A percentile compares a stretch with the other conserved stretches of the same genome.
Evolutionary conservation across 345 rosid species (phyloP).

Genomic region (Arabis hirsuta): DNA sequence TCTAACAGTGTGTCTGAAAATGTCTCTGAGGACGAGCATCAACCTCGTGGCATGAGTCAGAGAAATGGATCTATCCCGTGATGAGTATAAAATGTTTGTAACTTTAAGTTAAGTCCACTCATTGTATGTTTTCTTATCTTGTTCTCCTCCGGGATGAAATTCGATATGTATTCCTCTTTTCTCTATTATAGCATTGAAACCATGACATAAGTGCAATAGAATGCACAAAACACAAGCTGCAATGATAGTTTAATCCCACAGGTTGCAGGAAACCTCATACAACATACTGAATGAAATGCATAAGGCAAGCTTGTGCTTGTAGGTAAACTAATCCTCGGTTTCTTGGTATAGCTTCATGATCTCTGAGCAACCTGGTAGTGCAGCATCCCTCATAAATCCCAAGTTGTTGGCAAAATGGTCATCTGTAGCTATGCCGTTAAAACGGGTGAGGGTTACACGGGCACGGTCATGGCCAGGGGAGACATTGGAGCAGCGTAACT

Average conservation of each 20-base stretch:
- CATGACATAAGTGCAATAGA: background rate
- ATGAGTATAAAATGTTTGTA: constrained; percentile 9
- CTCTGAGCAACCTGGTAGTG: constrained; percentile 63
- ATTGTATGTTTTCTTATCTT: constrained; percentile 16
- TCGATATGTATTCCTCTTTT: background rate
- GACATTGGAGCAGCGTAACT: constrained; percentile 48
- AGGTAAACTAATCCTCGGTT: constrained; percentile 41
- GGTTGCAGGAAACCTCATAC: background rate
- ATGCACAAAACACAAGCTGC: background rate
- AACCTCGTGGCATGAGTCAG: background rate
- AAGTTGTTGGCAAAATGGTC: constrained; percentile 69
- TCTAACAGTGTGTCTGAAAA: constrained; percentile 31
- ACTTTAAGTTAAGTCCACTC: constrained; percentile 8
- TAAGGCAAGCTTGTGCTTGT: background rate
- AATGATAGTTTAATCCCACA: background rate
- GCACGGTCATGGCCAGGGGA: constrained; percentile 78
- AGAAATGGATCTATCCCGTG: background rate
- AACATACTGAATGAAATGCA: background rate
- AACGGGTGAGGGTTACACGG: constrained; percentile 72
- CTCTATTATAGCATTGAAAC: background rate
- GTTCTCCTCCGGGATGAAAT: background rate
- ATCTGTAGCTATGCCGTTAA: constrained; percentile 64
- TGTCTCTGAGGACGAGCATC: constrained; percentile 37
- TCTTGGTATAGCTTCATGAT: constrained; percentile 73
- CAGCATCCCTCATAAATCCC: constrained; percentile 58